Base-by-base conservation (phyloP, 768 basidiomycete species). In the Daedalea quercina region DNA sequence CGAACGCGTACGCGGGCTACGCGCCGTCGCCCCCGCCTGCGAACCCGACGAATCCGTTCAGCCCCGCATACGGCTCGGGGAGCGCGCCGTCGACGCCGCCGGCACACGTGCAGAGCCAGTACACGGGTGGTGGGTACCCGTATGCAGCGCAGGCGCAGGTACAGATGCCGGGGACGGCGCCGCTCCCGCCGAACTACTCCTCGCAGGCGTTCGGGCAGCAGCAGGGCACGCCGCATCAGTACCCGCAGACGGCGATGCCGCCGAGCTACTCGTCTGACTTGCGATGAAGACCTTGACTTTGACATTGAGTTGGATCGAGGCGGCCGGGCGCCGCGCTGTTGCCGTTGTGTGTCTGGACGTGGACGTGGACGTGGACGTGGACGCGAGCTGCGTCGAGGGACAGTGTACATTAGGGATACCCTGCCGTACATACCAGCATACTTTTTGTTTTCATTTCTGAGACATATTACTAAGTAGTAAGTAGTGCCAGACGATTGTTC, bases 221-320 rank as follows among this genome's bases (percentile, higher is more conserved):
- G 24, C 28, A 31, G 11, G 4, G 6, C 4, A 31, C 25, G 19
- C 46, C 24, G 19, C 31, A 31, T 7, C 44, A n/a, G 44, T 28
- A 24, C 9, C n/a, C 48, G 22, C 48, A 11, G 23, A 35, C 31
- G 17, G 44, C 52, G 40, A 43, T 53, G 33, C 52, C 52, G 24
- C 52, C 52, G 15, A 46, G 19, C 33, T 53, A 53, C 44, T 53
- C 52, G 37, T 31, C 28, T 31, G 37, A 40, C 37, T 15, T 40
- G 37, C 37, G 19, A 40, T 40, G 37, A 40, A 15, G 34, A 35
- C n/a, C n/a, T n/a, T n/a, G n/a, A n/a, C n/a, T n/a, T n/a, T n/a
- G n/a, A n/a, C n/a, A n/a, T n/a, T n/a, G n/a, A n/a, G n/a, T n/a
- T n/a, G n/a, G n/a, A n/a, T n/a, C n/a, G n/a, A n/a, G n/a, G n/a